Evolutionary conservation across 2,329 filamentous ascomycete species (phyloP), one percentile per base, ranked within the genome.

Genomic region (Podosphaera xanthii): DNA sequence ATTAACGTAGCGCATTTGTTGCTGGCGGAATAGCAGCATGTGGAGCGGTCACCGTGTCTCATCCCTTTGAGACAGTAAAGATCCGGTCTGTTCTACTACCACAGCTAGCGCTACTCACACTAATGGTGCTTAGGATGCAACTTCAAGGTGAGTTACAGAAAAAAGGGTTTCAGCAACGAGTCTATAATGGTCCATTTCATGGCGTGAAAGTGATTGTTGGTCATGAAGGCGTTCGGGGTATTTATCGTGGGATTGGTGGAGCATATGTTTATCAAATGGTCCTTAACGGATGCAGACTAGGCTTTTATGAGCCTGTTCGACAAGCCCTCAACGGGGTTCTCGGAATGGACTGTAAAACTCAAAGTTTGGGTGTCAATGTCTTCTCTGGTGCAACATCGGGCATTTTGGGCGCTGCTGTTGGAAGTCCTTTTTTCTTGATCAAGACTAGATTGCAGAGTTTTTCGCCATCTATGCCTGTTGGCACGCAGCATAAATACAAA

Each of bases 51-150:
- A 97, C 91, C 48, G 90, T 94, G 64, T 97, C 92, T 57, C 92
- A 98, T 73, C 90, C 90, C 60, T 97, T 97, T 74, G 92, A 98
- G 74, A 97, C 91, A 10, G 89, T 98, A 71, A 98, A 98, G 80
- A 97, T 97, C 70, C 86, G 90, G 85, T 90, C 76, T 69, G 77
- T 59, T 49, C 36, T 48, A 58, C 34, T 54, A 36, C 42, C 54
- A 48, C 50, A 42, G 33, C 12, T 33, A 12, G 38, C 33, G 52
- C 9, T 4, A 12, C 12, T 30, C 14, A 49, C 9, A 62, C 65
- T 56, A 66, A 48, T 40, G n/a, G 34, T 34, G 4, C 48, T 49
- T 70, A 90, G 88, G 68, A 82, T 98, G 79, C 92, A 98, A 75
- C 73, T 98, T 59, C 92, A 98, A 72, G 92, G 92, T 71, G 92